Base-by-base conservation (phyloP, 441 rosid species). In the Aquilaria agallochum region DNA sequence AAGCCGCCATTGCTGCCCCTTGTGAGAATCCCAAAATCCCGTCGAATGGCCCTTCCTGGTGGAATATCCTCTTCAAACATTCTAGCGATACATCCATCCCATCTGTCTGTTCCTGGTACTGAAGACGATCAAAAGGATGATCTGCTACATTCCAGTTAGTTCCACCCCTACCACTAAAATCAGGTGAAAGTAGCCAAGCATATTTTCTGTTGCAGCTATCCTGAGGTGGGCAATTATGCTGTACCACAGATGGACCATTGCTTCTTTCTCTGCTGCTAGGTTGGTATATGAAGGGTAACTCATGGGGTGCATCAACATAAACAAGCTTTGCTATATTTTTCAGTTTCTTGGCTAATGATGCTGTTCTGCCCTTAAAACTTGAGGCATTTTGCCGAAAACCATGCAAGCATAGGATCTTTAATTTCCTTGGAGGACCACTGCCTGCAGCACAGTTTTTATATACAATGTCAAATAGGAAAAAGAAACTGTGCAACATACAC, bases 301-400 rank as follows among this genome's bases (percentile, higher is more conserved):
- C 86, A 34, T 89, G 96, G 0, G 97, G 96, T 4, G 94, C 99
- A 73, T 95, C 84, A 11, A 86, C 60, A 63, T 79, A 89, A 62
- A 89, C 76, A 31, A 95, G 82, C 74, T 91, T 96, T 0, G 85
- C 89, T 2, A 87, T 76, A 65, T 67, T 82, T 73, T 83, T 95
- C 51, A 95, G 94, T 79, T 95, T 95, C 86, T 91, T 91, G 53
- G 91, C 87, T 59, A 95, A 75, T 20, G 99, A 95, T 55, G 89
- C 94, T 15, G 90, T 91, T 81, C 97, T 80, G 68, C 97, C 99
- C 73, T 84, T 91, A 64, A 95, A 91, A 69, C 97, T 71, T 58
- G 97, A 86, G 15, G 96, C 92, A 70, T 81, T 95, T 72, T 95
- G 97, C 70, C 97, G 80, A 77, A 91, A 94, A 59, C 99, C 99